A percentile compares a stretch with the other conserved stretches of the same genome.
Evolutionary conservation across 352 stramenopile genomes (phyloP).

Genomic region (Globisporangium alternatum): DNA sequence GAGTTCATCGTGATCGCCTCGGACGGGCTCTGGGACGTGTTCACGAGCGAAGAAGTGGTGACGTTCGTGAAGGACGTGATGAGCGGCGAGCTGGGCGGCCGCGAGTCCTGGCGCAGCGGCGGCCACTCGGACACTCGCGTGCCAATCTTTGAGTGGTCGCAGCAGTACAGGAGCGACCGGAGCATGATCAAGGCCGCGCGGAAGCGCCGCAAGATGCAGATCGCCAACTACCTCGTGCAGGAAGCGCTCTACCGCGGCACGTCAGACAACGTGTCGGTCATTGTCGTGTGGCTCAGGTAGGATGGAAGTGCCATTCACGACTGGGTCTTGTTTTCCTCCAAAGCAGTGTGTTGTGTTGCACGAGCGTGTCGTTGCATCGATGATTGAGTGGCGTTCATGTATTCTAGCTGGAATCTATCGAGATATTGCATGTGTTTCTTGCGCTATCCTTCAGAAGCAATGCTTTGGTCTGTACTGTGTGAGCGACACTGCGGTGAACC

Average conservation of each 20-base stretch:
- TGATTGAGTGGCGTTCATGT: background rate
- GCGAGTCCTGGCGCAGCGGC: constrained; percentile 78
- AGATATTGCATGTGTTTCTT: background rate
- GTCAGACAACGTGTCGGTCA: constrained; percentile 90
- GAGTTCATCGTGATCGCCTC: constrained; percentile 93
- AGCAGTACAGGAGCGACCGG: constrained; percentile 88
- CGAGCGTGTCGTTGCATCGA: background rate
- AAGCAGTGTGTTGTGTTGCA: background rate
- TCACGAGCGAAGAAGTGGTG: constrained; percentile 89
- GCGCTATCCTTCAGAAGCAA: background rate
- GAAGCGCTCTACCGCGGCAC: constrained; percentile 89
- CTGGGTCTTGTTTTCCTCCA: background rate
- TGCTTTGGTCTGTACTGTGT: background rate
- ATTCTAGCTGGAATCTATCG: background rate
- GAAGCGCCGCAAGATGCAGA: constrained; percentile 85
- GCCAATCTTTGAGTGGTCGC: constrained; percentile 88
- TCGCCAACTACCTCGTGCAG: constrained; percentile 90
- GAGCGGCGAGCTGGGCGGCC: constrained; percentile 73
- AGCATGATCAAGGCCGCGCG: constrained; percentile 89
- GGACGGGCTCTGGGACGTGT: constrained; percentile 94
- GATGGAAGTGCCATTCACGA: background rate
- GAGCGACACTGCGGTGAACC: too few species aligned
- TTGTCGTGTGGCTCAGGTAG: constrained; percentile 88
- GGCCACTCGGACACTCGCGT: constrained; percentile 81
- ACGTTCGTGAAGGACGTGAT: constrained; percentile 90